phyloP scores from a whole-genome alignment of 1,284 basidiomycete genomes.

The Trametes sp. region DNA sequence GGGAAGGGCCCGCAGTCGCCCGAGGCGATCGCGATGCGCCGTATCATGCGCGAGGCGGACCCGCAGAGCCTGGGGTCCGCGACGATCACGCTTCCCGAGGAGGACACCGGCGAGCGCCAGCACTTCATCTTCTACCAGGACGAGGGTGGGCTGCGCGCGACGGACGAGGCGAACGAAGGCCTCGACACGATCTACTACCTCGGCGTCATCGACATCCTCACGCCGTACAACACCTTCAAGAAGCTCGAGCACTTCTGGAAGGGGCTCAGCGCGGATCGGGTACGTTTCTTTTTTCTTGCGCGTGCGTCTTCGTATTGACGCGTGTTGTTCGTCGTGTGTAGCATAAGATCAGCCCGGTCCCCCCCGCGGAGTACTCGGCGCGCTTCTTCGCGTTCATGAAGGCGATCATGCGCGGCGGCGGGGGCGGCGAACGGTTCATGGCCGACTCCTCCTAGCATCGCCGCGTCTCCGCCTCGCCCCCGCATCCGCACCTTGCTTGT shows the following conservation, averaged over 20 bases:
- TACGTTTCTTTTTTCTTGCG: conserved; percentile 51
- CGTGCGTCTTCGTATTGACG: background rate
- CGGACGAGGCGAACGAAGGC: conserved; percentile 82
- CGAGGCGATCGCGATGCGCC: conserved; percentile 85
- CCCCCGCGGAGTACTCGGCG: conserved; percentile 83
- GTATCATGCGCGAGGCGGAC: conserved; percentile 86
- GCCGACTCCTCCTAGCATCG: conserved; percentile 42
- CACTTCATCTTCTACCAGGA: conserved; percentile 97
- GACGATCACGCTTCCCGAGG: conserved; percentile 72
- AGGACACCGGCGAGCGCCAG: conserved; percentile 76
- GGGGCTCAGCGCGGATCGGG: conserved; percentile 84
- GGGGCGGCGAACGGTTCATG: conserved; percentile 70
- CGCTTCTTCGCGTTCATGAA: conserved; percentile 91
- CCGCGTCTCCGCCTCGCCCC: background rate
- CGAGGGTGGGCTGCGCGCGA: conserved; percentile 92
- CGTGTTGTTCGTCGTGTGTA: conserved; percentile 43
- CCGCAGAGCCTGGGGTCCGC: conserved; percentile 73
- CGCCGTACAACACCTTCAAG: conserved; percentile 86
- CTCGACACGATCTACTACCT: conserved; percentile 92
- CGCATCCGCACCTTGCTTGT: background rate
- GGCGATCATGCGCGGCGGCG: conserved; percentile 87
- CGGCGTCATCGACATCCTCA: conserved; percentile 94
- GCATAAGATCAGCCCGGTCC: conserved; percentile 95
- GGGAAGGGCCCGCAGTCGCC: conserved; percentile 64
- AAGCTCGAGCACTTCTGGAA: conserved; percentile 93